Conservation (phyloP, 116 monocot species). For the Trichopus zeylanicus region DNA sequence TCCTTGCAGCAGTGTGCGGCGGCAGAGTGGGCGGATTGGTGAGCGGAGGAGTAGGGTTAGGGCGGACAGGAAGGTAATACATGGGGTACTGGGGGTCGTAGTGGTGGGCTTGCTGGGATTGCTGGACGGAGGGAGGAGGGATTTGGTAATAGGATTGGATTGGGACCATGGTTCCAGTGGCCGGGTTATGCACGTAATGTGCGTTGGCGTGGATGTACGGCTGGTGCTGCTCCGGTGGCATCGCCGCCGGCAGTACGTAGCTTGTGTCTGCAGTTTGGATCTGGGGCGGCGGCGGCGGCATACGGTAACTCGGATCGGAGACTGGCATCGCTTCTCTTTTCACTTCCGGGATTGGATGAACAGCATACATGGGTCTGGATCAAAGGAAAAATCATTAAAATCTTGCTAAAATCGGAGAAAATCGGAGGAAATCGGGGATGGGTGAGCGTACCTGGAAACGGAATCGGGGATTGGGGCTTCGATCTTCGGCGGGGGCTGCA, state of each 20-base stretch:
- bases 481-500: slow-evolving; percentile 1
- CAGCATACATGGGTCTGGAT: slow-evolving; percentile 16
- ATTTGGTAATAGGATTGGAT: slow-evolving; percentile 31
- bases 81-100: slow-evolving; percentile 49
- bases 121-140: slow-evolving; percentile 21
- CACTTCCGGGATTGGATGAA: slow-evolving; percentile 19
- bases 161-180: slow-evolving; percentile 19
- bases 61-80: slow-evolving; percentile 56
- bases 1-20: neutral
- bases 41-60: slow-evolving; percentile 1
- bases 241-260: slow-evolving; percentile 24
- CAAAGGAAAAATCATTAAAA: neutral
- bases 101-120: slow-evolving; percentile 20
- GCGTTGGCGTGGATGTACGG: slow-evolving; percentile 34
- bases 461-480: slow-evolving; percentile 14
- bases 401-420: neutral
- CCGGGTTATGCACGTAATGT: slow-evolving; percentile 35
- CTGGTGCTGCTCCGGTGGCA: slow-evolving; percentile 29
- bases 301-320: slow-evolving; percentile 11
- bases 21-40: slow-evolving; percentile 15
- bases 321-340: slow-evolving; percentile 20
- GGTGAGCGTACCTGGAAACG: slow-evolving; percentile 10
- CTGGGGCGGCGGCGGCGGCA: slow-evolving; percentile 3
- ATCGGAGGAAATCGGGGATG: neutral
- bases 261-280: slow-evolving; percentile 26